These are phyloP conservation scores for Porodaedalea pini DNA, from an alignment of 1,284 basidiomycete genomes.

Conservation along the genomic window DNA sequence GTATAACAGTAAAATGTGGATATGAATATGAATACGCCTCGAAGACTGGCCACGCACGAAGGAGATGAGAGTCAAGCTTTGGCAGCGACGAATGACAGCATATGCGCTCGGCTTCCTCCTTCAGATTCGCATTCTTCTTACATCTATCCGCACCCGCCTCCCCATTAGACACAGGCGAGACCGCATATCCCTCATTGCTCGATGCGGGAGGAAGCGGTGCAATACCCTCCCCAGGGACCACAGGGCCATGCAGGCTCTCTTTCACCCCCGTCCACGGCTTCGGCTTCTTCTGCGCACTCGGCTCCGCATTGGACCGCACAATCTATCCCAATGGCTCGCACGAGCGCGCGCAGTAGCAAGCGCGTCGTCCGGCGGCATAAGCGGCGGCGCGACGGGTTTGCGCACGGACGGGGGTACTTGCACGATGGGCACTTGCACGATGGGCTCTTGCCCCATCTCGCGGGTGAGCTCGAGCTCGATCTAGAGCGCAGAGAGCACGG, in stretches of 20 bases:
- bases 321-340: conserved; percentile 76
- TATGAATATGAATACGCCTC: not conserved
- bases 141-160: not conserved
- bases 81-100: conserved; percentile 2
- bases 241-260: conserved; percentile 24
- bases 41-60: not conserved
- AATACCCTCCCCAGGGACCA: conserved; percentile 28
- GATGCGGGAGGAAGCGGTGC: not conserved
- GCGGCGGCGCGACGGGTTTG: conserved; percentile 26
- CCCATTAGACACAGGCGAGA: not conserved
- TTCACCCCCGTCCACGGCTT: conserved; percentile 13
- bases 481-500: not conserved
- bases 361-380: conserved; percentile 58
- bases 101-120: conserved; percentile 9
- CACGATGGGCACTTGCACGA: no score
- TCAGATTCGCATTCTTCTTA: conserved; percentile 10
- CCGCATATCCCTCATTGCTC: not conserved
- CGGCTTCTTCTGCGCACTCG: conserved; percentile 36
- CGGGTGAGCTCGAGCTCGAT: conserved; percentile 10
- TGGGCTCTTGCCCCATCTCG: no score
- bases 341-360: conserved; percentile 53
- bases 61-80: conserved; percentile 2
- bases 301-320: conserved; percentile 36
- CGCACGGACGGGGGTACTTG: conserved; percentile 17
- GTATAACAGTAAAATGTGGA: conserved; percentile 1